Conservation (phyloP, 768 basidiomycete genomes). For the Phlebiopsis gigantea region DNA sequence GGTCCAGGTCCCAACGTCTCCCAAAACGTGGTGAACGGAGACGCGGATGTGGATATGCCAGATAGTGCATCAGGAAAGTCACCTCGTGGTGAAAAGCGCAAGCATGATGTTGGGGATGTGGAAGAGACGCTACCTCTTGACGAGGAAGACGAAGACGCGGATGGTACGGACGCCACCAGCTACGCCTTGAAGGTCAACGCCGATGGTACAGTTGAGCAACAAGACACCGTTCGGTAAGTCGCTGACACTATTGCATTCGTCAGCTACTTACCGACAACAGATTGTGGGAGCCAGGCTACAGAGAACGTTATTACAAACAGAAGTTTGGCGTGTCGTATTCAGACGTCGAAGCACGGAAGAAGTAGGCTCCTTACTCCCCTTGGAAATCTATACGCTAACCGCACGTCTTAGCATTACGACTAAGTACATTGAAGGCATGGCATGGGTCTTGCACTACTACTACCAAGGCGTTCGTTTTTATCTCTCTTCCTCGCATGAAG, state of each 20-base stretch:
- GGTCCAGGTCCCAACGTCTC: conserved; percentile 7
- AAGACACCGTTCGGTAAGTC: conserved; percentile 85
- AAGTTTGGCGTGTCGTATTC: conserved; percentile 78
- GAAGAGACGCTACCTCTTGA: conserved; percentile 40
- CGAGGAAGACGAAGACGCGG: conserved; percentile 41
- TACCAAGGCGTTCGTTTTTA: conserved; percentile 95
- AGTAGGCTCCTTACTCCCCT: conserved; percentile 35
- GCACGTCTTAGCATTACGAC: conserved; percentile 58
- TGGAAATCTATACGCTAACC: background rate
- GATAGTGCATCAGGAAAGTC: conserved; percentile 25
- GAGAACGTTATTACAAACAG: conserved; percentile 88
- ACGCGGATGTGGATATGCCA: conserved; percentile 13
- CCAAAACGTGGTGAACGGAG: conserved; percentile 9
- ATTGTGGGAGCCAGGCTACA: conserved; percentile 94
- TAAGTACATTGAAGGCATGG: conserved; percentile 88
- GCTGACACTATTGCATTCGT: conserved; percentile 1
- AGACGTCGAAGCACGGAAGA: conserved; percentile 68
- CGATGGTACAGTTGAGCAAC: conserved; percentile 93
- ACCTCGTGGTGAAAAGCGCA: conserved; percentile 41
- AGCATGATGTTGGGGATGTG: conserved; percentile 35
- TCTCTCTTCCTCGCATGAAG: background rate
- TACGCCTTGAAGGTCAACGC: conserved; percentile 72
- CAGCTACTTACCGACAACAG: conserved; percentile 34
- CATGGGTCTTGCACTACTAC: conserved; percentile 96
- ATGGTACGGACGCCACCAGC: conserved; percentile 31